phyloP scores from a whole-genome alignment of 1,284 basidiomycete genomes.

The Volvariella surrecta region DNA sequence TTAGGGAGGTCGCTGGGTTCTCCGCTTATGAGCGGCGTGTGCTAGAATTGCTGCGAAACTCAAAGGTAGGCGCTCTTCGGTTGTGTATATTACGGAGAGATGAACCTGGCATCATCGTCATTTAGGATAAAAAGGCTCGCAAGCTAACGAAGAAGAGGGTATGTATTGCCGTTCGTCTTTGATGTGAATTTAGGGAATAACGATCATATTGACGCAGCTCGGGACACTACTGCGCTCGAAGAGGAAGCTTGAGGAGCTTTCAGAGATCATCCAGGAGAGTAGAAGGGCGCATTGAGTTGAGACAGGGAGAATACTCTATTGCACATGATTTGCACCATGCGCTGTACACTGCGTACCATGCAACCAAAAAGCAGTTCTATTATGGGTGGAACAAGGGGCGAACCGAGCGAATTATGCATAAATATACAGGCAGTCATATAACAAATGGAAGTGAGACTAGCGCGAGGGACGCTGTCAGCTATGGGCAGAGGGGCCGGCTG shows the following conservation, averaged over 20 bases:
- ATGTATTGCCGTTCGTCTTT: slow-evolving; percentile 25
- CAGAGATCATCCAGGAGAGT: slow-evolving; percentile 86
- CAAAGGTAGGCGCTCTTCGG: slow-evolving; percentile 71
- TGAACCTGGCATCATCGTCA: not conserved
- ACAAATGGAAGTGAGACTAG: no score
- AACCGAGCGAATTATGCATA: no score
- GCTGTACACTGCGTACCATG: not conserved
- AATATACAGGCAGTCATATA: no score
- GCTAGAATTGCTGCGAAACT: slow-evolving; percentile 98
- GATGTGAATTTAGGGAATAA: slow-evolving; percentile 6
- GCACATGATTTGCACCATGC: slow-evolving; percentile 5
- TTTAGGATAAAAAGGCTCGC: slow-evolving; percentile 93
- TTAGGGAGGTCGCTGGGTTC: slow-evolving; percentile 96
- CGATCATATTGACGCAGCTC: slow-evolving; percentile 45
- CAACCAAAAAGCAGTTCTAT: no score
- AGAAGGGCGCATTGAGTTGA: slow-evolving; percentile 58
- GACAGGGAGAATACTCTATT: not conserved
- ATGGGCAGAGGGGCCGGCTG: not conserved
- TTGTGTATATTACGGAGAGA: slow-evolving; percentile 4
- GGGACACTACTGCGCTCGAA: slow-evolving; percentile 95
- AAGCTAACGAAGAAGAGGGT: slow-evolving; percentile 98
- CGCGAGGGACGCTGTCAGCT: not conserved
- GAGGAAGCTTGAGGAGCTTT: slow-evolving; percentile 94
- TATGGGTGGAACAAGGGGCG: no score
- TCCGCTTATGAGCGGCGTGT: slow-evolving; percentile 98